Conservation (phyloP, 73 alveolate genomes). For the Paramecium pentaurelia region DNA sequence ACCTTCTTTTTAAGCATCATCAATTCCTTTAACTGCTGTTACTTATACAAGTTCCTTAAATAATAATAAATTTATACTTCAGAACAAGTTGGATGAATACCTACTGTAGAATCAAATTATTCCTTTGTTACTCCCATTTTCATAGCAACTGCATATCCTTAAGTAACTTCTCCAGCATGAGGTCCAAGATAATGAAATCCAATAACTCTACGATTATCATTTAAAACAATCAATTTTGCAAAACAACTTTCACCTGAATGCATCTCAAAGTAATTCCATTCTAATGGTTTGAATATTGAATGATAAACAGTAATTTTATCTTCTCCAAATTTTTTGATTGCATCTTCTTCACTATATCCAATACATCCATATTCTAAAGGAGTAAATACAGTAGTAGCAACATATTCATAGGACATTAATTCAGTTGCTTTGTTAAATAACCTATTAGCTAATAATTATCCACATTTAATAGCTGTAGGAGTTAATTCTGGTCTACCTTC, state of each 20-base stretch:
- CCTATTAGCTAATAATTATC: slow-evolving; percentile 91
- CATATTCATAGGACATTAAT: slow-evolving; percentile 91
- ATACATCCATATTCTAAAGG: slow-evolving; percentile 97
- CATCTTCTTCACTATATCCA: slow-evolving; percentile 90
- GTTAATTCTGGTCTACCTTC: slow-evolving; percentile 97
- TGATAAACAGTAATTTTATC: slow-evolving; percentile 87
- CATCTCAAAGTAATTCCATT: slow-evolving; percentile 88
- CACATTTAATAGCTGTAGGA: slow-evolving; percentile 99
- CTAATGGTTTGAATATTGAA: slow-evolving; percentile 92
- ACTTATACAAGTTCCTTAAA: slow-evolving; percentile 46
- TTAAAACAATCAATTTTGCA: slow-evolving; percentile 79
- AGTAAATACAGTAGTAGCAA: slow-evolving; percentile 98
- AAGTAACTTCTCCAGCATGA: slow-evolving; percentile 98
- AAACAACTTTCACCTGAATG: slow-evolving; percentile 78
- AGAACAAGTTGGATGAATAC: slow-evolving; percentile 99
- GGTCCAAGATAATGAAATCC: slow-evolving; percentile 98
- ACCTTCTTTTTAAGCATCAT: slow-evolving; percentile 56
- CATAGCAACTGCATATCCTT: slow-evolving; percentile 98
- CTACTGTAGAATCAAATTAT: slow-evolving; percentile 87
- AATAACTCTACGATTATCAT: slow-evolving; percentile 75
- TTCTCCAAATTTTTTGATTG: slow-evolving; percentile 76
- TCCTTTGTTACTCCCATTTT: slow-evolving; percentile 94
- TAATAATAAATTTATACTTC: slow-evolving; percentile 75
- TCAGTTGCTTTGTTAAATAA: slow-evolving; percentile 81
- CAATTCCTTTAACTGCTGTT: slow-evolving; percentile 57